A percentile compares a stretch with the other conserved stretches of the same genome.
These are phyloP conservation scores for Climacium dendroides DNA, from an alignment of 225 moss, liverwort and hornwort species.

Conservation along the genomic window DNA sequence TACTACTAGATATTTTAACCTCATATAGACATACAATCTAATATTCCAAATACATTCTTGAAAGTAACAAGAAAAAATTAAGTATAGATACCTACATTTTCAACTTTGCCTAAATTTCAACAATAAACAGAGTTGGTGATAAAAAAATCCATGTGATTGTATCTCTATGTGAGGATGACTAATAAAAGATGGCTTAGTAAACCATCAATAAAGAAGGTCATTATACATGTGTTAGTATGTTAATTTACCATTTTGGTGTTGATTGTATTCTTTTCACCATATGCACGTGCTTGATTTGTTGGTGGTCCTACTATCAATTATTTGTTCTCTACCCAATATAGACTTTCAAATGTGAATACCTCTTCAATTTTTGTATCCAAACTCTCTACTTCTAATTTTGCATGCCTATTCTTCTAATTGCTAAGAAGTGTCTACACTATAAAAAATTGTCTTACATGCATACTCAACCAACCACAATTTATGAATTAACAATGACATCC, in stretches of 20 bases:
- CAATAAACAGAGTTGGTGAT: background rate
- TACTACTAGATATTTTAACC: accelerated
- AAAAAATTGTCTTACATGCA: accelerated
- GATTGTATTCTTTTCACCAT: background rate
- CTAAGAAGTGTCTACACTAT: too few relatives aligned
- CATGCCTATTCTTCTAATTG: background rate
- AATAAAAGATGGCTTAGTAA: background rate
- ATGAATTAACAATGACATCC: background rate
- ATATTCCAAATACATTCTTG: background rate
- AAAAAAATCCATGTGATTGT: background rate
- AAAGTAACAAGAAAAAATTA: background rate
- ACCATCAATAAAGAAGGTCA: background rate
- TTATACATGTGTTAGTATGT: background rate
- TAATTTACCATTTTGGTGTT: background rate
- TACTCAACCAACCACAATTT: background rate
- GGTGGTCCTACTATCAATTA: background rate
- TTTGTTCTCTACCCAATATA: background rate
- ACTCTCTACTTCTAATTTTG: background rate
- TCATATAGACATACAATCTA: background rate
- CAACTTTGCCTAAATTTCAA: background rate
- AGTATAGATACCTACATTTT: background rate
- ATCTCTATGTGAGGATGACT: background rate
- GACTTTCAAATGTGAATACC: too few relatives aligned
- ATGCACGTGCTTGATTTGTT: background rate
- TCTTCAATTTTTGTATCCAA: too few relatives aligned